phyloP scores from a whole-genome alignment of 139 green algal species.

The Penium margaritaceum region DNA sequence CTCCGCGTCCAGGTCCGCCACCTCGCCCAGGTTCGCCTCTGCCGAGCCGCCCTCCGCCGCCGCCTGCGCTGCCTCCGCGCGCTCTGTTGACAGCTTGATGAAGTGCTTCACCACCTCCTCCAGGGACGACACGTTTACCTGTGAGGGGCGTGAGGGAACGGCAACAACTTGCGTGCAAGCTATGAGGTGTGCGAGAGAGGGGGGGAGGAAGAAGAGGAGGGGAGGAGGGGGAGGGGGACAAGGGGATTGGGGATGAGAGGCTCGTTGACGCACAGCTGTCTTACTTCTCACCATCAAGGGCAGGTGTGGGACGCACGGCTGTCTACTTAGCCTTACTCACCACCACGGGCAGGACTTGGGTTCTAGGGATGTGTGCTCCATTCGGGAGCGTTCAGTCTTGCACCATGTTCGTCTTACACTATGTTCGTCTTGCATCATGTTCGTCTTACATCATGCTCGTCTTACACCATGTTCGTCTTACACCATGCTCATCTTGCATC shows the following conservation, averaged over 20 bases:
- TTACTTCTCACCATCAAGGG: no score
- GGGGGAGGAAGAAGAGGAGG: not conserved
- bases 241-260: not conserved
- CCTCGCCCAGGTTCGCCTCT: constrained; percentile 58
- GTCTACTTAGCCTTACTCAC: no score
- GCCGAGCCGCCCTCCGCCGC: constrained; percentile 31
- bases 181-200: not conserved
- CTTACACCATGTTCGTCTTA: no score
- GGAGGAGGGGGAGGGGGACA: not conserved
- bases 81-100: constrained; percentile 78
- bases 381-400: no score
- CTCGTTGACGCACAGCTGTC: not conserved
- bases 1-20: constrained; percentile 91
- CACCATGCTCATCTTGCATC: no score
- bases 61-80: constrained; percentile 75
- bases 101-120: constrained; percentile 98
- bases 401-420: no score
- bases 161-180: not conserved
- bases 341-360: no score
- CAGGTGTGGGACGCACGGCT: no score
- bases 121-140: constrained; percentile 84
- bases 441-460: no score
- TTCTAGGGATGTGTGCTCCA: no score
- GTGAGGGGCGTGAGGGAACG: constrained; percentile 20
- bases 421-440: no score